Percentiles rank a stretch among this genome's conserved stretches.
These are phyloP conservation scores for Dioszegia hungarica DNA, from an alignment of 768 basidiomycete species.

Conservation along the genomic window DNA sequence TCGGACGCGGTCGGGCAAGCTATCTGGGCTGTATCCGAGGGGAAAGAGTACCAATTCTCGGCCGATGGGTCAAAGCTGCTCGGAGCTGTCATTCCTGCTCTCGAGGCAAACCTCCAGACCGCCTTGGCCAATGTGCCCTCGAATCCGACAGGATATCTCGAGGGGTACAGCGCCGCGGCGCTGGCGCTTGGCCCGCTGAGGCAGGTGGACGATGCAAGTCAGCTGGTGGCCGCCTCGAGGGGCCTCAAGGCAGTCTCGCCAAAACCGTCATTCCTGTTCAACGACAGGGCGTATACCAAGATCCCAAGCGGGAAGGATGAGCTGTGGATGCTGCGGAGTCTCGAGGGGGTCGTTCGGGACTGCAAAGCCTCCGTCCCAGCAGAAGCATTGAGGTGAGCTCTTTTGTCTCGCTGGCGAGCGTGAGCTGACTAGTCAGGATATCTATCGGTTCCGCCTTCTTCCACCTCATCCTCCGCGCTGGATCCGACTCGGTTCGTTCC, in stretches of 20 bases:
- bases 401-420: background rate
- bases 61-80: slow-evolving; percentile 57
- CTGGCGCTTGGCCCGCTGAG: slow-evolving; percentile 62
- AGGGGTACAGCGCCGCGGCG: slow-evolving; percentile 74
- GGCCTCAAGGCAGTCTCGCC: slow-evolving; percentile 51
- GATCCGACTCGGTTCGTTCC: slow-evolving; percentile 57
- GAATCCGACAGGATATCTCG: slow-evolving; percentile 63
- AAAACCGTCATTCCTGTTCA: slow-evolving; percentile 81
- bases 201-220: slow-evolving; percentile 49
- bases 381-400: slow-evolving; percentile 18
- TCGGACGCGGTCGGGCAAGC: slow-evolving; percentile 61
- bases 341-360: slow-evolving; percentile 51
- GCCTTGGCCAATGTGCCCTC: slow-evolving; percentile 61
- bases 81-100: slow-evolving; percentile 56
- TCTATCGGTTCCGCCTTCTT: slow-evolving; percentile 65
- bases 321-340: slow-evolving; percentile 68
- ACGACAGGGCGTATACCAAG: slow-evolving; percentile 82
- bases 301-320: slow-evolving; percentile 60
- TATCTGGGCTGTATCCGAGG: slow-evolving; percentile 52
- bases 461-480: slow-evolving; percentile 63
- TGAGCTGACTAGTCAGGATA: slow-evolving; percentile 50
- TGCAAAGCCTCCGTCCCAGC: slow-evolving; percentile 17
- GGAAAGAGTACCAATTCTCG: slow-evolving; percentile 46
- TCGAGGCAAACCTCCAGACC: slow-evolving; percentile 69
- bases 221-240: slow-evolving; percentile 35